A percentile compares a stretch with the other conserved stretches of the same genome.
Evolutionary conservation across 2,329 filamentous ascomycete species (phyloP).

Genomic region (Fusarium verrucosum): DNA sequence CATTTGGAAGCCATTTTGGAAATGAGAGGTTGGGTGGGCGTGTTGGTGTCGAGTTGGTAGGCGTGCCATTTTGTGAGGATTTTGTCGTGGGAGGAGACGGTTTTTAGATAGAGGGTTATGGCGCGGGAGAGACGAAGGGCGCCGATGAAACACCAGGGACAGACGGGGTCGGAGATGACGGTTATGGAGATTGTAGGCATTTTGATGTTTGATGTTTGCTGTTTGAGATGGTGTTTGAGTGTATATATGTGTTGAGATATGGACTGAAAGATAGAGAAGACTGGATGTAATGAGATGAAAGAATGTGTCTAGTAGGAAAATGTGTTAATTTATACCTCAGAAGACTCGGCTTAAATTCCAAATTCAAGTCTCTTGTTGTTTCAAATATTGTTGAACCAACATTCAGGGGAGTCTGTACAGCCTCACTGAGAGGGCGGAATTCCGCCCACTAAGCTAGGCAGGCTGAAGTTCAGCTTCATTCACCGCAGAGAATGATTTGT

Average conservation of each 20-base stretch:
- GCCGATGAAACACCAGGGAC: conserved; percentile 83
- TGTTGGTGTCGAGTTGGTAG: conserved; percentile 80
- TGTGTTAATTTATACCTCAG: background rate
- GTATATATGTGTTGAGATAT: background rate
- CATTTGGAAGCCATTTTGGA: conserved; percentile 71
- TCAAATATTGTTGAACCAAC: background rate
- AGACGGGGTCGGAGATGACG: conserved; percentile 83
- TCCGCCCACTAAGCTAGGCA: conserved; percentile 31
- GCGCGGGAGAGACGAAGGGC: conserved; percentile 78
- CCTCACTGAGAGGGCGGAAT: conserved; percentile 32
- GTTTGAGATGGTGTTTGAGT: background rate
- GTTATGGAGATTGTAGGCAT: conserved; percentile 83
- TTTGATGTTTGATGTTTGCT: conserved; percentile 12
- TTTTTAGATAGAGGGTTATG: conserved; percentile 71
- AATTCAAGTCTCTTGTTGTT: background rate
- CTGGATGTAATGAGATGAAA: background rate
- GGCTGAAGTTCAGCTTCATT: background rate
- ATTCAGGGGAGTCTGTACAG: background rate
- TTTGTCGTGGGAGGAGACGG: conserved; percentile 70
- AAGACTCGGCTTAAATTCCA: background rate
- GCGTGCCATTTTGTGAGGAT: conserved; percentile 80
- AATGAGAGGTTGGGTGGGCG: conserved; percentile 57
- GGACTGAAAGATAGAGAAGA: background rate
- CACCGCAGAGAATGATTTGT: background rate
- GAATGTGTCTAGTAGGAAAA: background rate